Evolutionary conservation across 2,329 filamentous ascomycete genomes (phyloP).

Genomic region (Sordariomycetes sp.): DNA sequence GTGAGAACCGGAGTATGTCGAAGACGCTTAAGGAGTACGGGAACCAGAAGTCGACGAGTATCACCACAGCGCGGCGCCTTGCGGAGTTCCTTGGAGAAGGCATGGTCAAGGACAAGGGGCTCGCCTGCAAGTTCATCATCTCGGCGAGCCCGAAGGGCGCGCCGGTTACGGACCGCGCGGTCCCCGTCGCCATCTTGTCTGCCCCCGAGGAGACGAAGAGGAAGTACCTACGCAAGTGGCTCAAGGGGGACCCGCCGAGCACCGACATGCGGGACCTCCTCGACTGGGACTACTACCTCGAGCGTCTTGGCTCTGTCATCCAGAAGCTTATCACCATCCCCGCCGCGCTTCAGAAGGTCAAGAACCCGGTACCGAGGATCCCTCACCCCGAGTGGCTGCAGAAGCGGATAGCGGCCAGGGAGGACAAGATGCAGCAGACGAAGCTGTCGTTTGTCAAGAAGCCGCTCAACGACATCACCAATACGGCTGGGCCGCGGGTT

Average conservation of each 20-base stretch:
- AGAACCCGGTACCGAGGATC: constrained; percentile 88
- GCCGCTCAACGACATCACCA: constrained; percentile 60
- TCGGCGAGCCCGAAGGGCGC: constrained; percentile 75
- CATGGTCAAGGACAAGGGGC: constrained; percentile 97
- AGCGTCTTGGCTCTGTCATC: constrained; percentile 90
- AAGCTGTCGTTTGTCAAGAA: constrained; percentile 82
- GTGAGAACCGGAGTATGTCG: constrained; percentile 95
- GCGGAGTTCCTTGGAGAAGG: constrained; percentile 95
- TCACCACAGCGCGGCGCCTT: constrained; percentile 88
- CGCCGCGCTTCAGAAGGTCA: constrained; percentile 85
- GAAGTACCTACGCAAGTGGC: constrained; percentile 85
- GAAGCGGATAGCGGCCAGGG: constrained; percentile 82
- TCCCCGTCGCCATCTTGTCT: constrained; percentile 95
- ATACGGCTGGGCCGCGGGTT: constrained; percentile 17
- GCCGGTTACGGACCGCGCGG: constrained; percentile 85
- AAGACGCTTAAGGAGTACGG: constrained; percentile 97
- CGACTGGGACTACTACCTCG: constrained; percentile 95
- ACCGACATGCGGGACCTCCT: constrained; percentile 83
- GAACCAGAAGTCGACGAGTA: constrained; percentile 92
- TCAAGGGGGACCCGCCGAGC: constrained; percentile 82
- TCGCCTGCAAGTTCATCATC: constrained; percentile 99
- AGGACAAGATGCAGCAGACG: constrained; percentile 96
- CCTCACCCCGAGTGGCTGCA: constrained; percentile 95
- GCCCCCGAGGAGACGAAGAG: constrained; percentile 81
- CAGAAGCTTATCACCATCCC: constrained; percentile 99